phyloP scores from a whole-genome alignment of 2,329 filamentous ascomycete genomes.

The Ophiobolus disseminans region DNA sequence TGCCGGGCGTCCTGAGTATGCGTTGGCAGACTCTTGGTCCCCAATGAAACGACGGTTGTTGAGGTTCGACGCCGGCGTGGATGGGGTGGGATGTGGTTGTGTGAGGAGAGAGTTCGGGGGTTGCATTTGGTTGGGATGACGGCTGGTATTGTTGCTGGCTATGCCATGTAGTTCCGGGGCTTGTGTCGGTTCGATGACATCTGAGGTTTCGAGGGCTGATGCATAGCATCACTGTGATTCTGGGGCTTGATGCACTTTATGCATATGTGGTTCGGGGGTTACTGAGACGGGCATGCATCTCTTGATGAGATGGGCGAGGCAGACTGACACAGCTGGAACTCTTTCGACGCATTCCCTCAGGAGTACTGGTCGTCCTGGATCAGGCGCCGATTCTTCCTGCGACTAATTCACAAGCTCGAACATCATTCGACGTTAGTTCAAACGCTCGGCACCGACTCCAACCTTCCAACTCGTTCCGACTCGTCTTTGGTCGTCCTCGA shows the following conservation, averaged over 20 bases:
- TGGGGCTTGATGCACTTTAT: too few relatives aligned
- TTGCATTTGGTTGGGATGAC: background rate
- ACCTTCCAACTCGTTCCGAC: too few relatives aligned
- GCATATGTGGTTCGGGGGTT: too few relatives aligned
- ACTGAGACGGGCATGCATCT: too few relatives aligned
- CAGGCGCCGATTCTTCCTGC: background rate
- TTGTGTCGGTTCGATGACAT: too few relatives aligned
- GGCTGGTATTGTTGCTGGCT: background rate
- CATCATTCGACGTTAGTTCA: background rate
- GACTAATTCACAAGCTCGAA: background rate
- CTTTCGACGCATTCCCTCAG: too few relatives aligned
- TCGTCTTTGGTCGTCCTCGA: background rate
- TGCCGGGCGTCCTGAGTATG: conserved; percentile 10
- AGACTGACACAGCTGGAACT: too few relatives aligned
- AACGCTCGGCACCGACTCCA: too few relatives aligned
- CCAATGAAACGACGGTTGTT: conserved; percentile 19
- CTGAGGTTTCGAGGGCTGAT: too few relatives aligned
- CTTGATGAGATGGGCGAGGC: too few relatives aligned
- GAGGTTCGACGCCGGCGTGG: conserved; percentile 10
- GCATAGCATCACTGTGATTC: too few relatives aligned
- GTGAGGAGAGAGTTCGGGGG: conserved; percentile 2
- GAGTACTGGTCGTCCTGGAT: background rate
- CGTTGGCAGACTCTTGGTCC: conserved; percentile 8
- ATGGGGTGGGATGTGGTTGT: conserved; percentile 5
- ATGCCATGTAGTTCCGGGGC: background rate